A percentile compares a stretch with the other conserved stretches of the same genome.
Evolutionary conservation across 495 filamentous ascomycete genomes (phyloP).

Genomic region (Echria macrotheca): DNA sequence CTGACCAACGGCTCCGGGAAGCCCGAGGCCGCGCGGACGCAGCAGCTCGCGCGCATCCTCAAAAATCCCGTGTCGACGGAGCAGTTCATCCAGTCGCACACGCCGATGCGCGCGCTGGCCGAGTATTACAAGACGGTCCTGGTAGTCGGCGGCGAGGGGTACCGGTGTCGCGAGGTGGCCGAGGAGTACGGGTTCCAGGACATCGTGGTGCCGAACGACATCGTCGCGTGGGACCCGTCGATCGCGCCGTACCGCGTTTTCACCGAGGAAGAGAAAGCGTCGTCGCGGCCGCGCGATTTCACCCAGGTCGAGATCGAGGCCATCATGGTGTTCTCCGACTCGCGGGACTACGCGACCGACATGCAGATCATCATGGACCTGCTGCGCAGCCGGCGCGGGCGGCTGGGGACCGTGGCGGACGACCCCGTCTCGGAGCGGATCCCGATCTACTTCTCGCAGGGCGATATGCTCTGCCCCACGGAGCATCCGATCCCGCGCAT

Average conservation of each 20-base stretch:
- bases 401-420: slow-evolving; percentile 59
- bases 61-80: slow-evolving; percentile 53
- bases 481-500: slow-evolving; percentile 69
- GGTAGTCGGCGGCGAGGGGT: slow-evolving; percentile 61
- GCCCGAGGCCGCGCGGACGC: slow-evolving; percentile 50
- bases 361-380: slow-evolving; percentile 82
- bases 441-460: slow-evolving; percentile 71
- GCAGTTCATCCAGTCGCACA: slow-evolving; percentile 65
- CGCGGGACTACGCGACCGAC: slow-evolving; percentile 77
- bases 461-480: slow-evolving; percentile 71
- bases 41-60: slow-evolving; percentile 55
- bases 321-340: slow-evolving; percentile 78
- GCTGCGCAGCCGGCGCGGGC: slow-evolving; percentile 67
- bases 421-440: slow-evolving; percentile 61
- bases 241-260: slow-evolving; percentile 62
- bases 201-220: slow-evolving; percentile 62
- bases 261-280: slow-evolving; percentile 52
- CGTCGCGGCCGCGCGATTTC: slow-evolving; percentile 59
- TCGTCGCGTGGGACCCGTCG: slow-evolving; percentile 54
- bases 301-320: slow-evolving; percentile 68
- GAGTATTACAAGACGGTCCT: slow-evolving; percentile 62
- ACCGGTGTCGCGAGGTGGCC: slow-evolving; percentile 61
- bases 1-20: slow-evolving; percentile 64
- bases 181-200: slow-evolving; percentile 62
- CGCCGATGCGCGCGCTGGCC: slow-evolving; percentile 60